Conservation (phyloP, 2,329 filamentous ascomycete species). For the Elsinoe batatas region DNA sequence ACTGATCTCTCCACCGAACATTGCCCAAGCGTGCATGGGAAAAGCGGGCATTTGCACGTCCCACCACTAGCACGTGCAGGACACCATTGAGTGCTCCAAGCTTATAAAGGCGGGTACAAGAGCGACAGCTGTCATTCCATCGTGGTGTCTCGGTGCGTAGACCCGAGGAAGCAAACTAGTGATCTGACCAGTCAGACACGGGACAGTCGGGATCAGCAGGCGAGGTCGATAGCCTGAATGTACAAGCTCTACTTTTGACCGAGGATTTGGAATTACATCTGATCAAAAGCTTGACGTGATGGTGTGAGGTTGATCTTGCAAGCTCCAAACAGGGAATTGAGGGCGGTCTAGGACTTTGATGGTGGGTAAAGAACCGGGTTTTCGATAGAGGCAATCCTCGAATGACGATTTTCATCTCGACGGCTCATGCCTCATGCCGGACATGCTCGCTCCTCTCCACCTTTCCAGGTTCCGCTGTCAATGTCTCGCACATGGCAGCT, state of each 20-base stretch:
- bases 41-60: constrained; percentile 4
- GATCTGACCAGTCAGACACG: not conserved
- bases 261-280: constrained; percentile 1
- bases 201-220: not conserved
- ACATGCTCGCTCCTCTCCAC: not conserved
- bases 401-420: not conserved
- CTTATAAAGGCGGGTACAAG: constrained; percentile 2
- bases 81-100: constrained; percentile 1
- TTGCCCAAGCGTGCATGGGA: not conserved
- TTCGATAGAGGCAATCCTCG: not conserved
- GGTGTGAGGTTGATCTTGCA: constrained; percentile 10
- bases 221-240: not conserved
- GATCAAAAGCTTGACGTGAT: constrained; percentile 4
- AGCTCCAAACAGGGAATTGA: constrained; percentile 3
- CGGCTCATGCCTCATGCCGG: not conserved
- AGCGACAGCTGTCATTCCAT: constrained; percentile 1
- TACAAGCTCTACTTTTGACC: not conserved
- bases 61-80: not conserved
- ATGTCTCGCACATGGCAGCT: too few species aligned
- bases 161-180: not conserved
- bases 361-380: not conserved
- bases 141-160: not conserved
- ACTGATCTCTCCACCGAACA: not conserved
- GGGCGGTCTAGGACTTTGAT: not conserved
- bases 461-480: not conserved